A percentile compares a stretch with the other conserved stretches of the same genome.
Evolutionary conservation across 306 rosid species (phyloP).

Genomic region (Vicia villosa): DNA sequence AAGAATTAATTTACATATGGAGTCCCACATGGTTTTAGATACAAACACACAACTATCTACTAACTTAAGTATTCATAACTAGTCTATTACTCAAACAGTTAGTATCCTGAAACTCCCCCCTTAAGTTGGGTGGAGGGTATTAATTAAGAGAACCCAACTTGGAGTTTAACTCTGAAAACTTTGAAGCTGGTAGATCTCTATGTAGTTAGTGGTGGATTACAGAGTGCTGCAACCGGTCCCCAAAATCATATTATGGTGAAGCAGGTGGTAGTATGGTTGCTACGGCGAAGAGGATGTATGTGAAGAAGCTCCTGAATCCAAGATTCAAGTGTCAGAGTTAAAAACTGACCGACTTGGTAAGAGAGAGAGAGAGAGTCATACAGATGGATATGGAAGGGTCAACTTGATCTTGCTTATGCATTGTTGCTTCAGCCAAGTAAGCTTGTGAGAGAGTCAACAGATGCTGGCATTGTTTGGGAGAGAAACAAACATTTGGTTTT

Average conservation of each 20-base stretch:
- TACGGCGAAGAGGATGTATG: neutral
- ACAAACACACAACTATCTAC: neutral
- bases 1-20: neutral
- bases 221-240: neutral
- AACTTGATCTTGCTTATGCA: neutral
- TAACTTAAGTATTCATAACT: neutral
- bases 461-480: conserved; percentile 5
- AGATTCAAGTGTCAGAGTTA: neutral
- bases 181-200: conserved; percentile 7
- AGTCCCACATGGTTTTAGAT: neutral
- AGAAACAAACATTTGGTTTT: neutral
- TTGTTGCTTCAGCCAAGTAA: neutral
- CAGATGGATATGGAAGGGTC: neutral
- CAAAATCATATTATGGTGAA: neutral
- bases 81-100: conserved; percentile 4
- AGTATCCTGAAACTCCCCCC: neutral
- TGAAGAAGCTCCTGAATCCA: neutral
- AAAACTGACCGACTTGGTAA: neutral
- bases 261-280: conserved; percentile 2
- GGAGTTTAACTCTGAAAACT: neutral
- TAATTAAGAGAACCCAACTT: conserved; percentile 4
- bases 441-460: neutral
- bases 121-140: conserved; percentile 13
- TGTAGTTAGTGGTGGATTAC: neutral
- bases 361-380: neutral